phyloP scores from a whole-genome alignment of 805 yeast genomes.

The Clavispora santaluciae region DNA sequence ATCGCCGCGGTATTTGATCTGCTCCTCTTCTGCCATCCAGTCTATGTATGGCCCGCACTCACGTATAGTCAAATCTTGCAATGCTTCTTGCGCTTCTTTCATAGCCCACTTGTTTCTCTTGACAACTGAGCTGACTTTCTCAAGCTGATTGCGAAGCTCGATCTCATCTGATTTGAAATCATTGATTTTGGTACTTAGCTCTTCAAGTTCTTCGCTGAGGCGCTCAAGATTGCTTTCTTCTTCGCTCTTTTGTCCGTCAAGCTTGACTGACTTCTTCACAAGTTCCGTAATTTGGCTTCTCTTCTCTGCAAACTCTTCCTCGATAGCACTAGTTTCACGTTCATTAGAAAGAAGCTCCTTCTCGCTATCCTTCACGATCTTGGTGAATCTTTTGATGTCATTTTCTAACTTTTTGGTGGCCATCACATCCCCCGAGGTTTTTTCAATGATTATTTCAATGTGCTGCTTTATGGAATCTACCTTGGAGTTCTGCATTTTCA shows the following conservation, averaged over 20 bases:
- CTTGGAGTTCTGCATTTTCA: constrained; percentile 73
- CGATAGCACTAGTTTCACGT: constrained; percentile 19
- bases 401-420: constrained; percentile 57
- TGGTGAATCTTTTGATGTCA: constrained; percentile 53
- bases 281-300: constrained; percentile 21
- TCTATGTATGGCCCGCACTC: constrained; percentile 48
- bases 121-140: constrained; percentile 43
- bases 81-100: constrained; percentile 32
- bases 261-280: background rate
- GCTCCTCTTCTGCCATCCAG: constrained; percentile 46
- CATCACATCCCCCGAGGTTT: constrained; percentile 52
- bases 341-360: constrained; percentile 37
- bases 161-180: constrained; percentile 60
- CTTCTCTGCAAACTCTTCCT: constrained; percentile 25
- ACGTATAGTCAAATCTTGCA: constrained; percentile 44
- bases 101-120: constrained; percentile 37
- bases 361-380: constrained; percentile 42
- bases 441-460: constrained; percentile 54
- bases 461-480: constrained; percentile 72
- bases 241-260: constrained; percentile 35
- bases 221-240: constrained; percentile 36
- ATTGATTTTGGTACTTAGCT: constrained; percentile 46
- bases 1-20: constrained; percentile 28
- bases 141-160: constrained; percentile 60
- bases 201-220: constrained; percentile 21